A percentile compares a stretch with the other conserved stretches of the same genome.
phyloP scores from a whole-genome alignment of 345 rosid genomes.

The Camelina laxa region DNA sequence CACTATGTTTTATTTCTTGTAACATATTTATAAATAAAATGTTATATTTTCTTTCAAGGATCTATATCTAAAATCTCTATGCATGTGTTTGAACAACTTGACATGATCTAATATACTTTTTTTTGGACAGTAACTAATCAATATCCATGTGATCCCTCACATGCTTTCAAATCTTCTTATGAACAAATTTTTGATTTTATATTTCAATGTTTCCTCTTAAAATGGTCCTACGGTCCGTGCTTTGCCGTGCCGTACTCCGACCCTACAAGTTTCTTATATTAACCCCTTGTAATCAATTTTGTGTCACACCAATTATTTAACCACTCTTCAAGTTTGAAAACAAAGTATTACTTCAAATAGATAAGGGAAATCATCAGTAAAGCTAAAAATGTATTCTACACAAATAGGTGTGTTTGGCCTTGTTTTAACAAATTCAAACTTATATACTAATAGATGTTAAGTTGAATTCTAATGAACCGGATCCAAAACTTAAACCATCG shows the following conservation, averaged over 20 bases:
- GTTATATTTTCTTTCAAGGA: neutral
- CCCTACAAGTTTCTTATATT: slow-evolving; percentile 30
- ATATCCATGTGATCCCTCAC: slow-evolving; percentile 47
- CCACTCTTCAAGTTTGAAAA: neutral
- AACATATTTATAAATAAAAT: neutral
- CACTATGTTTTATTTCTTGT: slow-evolving; percentile 3
- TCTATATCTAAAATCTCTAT: neutral
- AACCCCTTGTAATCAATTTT: slow-evolving; percentile 7
- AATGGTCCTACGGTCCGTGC: slow-evolving; percentile 40
- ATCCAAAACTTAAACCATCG: neutral
- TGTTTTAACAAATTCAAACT: neutral
- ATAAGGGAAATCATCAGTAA: neutral
- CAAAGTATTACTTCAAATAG: neutral
- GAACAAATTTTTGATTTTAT: neutral
- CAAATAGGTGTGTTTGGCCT: neutral
- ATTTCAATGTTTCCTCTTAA: slow-evolving; percentile 1
- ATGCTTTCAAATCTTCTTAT: slow-evolving; percentile 36
- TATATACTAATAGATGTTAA: neutral
- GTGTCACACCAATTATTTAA: slow-evolving; percentile 14
- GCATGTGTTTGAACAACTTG: slow-evolving; percentile 43
- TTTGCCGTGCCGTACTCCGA: slow-evolving; percentile 31
- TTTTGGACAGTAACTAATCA: slow-evolving; percentile 29
- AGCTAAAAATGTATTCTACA: neutral
- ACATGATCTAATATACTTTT: slow-evolving; percentile 27
- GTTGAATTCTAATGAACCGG: neutral